phyloP scores from a whole-genome alignment of 2,329 filamentous ascomycete genomes.

The Penicillium sp. region DNA sequence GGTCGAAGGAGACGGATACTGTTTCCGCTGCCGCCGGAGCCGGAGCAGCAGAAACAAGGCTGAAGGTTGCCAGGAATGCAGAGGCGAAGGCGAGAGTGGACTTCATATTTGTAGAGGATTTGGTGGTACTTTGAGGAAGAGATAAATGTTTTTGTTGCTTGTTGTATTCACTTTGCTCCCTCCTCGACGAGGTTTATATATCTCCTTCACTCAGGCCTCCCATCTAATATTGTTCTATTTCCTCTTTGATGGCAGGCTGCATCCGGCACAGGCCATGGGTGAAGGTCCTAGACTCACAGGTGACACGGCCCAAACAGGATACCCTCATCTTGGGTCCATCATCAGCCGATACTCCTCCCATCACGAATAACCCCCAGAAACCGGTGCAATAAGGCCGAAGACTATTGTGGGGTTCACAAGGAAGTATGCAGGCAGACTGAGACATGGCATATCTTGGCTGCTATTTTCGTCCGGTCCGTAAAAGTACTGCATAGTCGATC shows the following conservation, averaged over 20 bases:
- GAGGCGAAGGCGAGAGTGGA: slow-evolving; percentile 17
- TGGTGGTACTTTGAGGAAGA: background rate
- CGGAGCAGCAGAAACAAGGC: slow-evolving; percentile 26
- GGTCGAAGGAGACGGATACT: slow-evolving; percentile 66
- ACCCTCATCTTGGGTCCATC: background rate
- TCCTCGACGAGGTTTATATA: slow-evolving; percentile 11
- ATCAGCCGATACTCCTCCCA: background rate
- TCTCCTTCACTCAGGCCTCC: slow-evolving; percentile 2
- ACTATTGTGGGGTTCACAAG: slow-evolving; percentile 4
- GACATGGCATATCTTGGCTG: slow-evolving; percentile 14
- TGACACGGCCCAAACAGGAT: slow-evolving; percentile 4
- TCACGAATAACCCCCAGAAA: background rate
- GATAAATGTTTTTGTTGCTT: background rate
- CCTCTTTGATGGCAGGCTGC: slow-evolving; percentile 1
- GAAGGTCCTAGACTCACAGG: slow-evolving; percentile 20
- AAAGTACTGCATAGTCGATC: slow-evolving; percentile 1
- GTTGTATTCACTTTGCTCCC: background rate
- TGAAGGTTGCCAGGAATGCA: slow-evolving; percentile 23
- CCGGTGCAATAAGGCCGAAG: slow-evolving; percentile 6
- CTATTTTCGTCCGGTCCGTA: background rate
- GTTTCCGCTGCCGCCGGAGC: slow-evolving; percentile 16
- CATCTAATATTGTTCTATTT: slow-evolving; percentile 11
- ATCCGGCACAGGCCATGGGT: slow-evolving; percentile 19
- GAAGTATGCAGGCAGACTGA: slow-evolving; percentile 13
- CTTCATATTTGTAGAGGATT: slow-evolving; percentile 25